Base-by-base conservation (phyloP, 139 green algal genomes). In the Prasinococcaceae sp. region DNA sequence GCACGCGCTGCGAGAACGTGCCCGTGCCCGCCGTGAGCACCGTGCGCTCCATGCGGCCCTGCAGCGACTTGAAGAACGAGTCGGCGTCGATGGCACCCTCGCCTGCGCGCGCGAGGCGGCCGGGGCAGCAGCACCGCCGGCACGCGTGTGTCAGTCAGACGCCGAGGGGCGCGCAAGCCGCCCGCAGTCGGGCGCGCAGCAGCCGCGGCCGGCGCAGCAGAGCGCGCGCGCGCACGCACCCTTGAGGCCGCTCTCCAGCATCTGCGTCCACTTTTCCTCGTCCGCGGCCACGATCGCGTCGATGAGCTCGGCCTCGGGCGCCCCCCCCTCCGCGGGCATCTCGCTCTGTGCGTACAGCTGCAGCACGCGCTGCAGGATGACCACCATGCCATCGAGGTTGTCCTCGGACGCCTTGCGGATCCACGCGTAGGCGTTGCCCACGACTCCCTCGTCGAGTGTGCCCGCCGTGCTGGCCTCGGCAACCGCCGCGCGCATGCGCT, bases 381-480 rank as follows among this genome's bases (percentile, higher is more conserved):
- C 26, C 25, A 85, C 81, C 74, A 94, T 85, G 35, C 72, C 78
- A 47, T 87, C 75, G 28, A 93, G 33, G 6, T 62, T 61, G 38
- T 86, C 76, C 20, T 89, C 35, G 30, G 41, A 30, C 33, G 79
- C 76, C 65, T 93, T 92, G 20, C 80, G 76, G 48, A 95, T 92
- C 74, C 78, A 95, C 0, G 86, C 82, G 62, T 86, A 90, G 1
- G 72, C 76, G 49, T 82, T 89, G 25, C 80, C 82, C 32, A 95
- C 72, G 40, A 94, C 55, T 4, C 74, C 76, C 66, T 95, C 86
- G 41, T 90, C 76, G 37, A 85, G 49, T 1, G 43, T 6, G 23
- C 46, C 25, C 3, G 22, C 45, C 1, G 58, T 30, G 54, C 70
- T 56, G 41, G 42, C 64, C 23, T 36, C 12, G 19, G 45, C 39